phyloP scores from a whole-genome alignment of 345 rosid genomes.

The Fremontodendron californicum region DNA sequence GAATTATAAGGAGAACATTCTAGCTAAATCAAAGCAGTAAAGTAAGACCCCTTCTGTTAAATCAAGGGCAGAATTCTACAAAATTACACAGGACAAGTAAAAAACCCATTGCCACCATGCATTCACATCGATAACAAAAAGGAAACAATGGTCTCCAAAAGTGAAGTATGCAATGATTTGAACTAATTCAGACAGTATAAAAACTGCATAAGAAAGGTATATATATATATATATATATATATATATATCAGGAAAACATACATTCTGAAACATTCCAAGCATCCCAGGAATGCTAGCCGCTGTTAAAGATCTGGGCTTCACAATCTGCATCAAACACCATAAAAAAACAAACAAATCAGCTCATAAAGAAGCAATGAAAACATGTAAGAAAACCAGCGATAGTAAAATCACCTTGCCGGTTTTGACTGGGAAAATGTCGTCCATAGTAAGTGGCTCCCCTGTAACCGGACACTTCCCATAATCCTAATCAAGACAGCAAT shows the following conservation, averaged over 20 bases:
- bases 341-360: neutral
- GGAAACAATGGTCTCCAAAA: neutral
- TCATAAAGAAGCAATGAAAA: neutral
- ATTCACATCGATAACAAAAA: neutral
- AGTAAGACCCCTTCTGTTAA: neutral
- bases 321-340: slow-evolving; percentile 47
- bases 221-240: neutral
- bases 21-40: neutral
- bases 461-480: slow-evolving; percentile 90
- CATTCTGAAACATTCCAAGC: slow-evolving; percentile 94
- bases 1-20: neutral
- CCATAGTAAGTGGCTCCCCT: slow-evolving; percentile 69
- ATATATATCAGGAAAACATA: slow-evolving; percentile 22
- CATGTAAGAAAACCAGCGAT: neutral
- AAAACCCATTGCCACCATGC: neutral
- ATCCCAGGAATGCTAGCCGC: slow-evolving; percentile 98
- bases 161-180: neutral
- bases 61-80: neutral
- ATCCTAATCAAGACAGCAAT: slow-evolving; percentile 43
- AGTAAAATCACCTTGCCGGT: slow-evolving; percentile 54
- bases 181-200: neutral
- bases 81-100: neutral
- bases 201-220: neutral
- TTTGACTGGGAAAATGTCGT: slow-evolving; percentile 74
- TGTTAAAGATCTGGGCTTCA: slow-evolving; percentile 78